Base-by-base conservation (phyloP, 1,284 basidiomycete species). In the Termitomyces sp. region DNA sequence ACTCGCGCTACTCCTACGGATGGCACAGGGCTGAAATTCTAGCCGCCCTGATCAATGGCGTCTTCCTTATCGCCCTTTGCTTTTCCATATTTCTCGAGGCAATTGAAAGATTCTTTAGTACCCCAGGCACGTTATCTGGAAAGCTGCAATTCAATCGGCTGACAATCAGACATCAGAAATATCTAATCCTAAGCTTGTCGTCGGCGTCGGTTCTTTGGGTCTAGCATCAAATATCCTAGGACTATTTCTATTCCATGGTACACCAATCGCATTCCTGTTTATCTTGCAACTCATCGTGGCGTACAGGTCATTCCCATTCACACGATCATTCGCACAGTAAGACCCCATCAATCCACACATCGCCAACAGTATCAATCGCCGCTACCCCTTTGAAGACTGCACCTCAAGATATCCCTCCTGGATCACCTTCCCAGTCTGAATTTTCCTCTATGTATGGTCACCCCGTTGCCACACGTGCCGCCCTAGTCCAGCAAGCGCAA, bases 11-110 rank as follows among this genome's bases (percentile, higher is more conserved):
- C 68, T 91, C 91, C 1, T 97, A 96, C 65, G 93, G 93, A 18
- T 98, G 95, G 94, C 96, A 99, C 71, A 81, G 97, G 53, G 97
- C 97, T n/a, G 97, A 99, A 67, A 97, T 99, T 56, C 81, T 99
- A 7, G 93, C 93, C 28, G 93, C 93, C 0, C 79, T 99, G 43
- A 76, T 98, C 64, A 99, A 99, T 64, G 96, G 97, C 46, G 95
- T 98, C 50, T 98, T 98, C 74, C 81, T 99, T 3, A 68, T 76
- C 7, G 96, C 97, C 0, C 82, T 99, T 1, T 99, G 96, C 74
- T 94, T 97, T 71, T 93, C 93, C 14, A 97, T 99, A 64, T 88
- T 83, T 49, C 76, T 99, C 65, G 96, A 99, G 69, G 96, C 97
- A 5, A 72, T 99, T 43, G 85, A 92, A 59, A 83, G 97, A 33